Evolutionary conservation across 192 early-diverging fungal species (phyloP).

Genomic region (Coemansia sp.): DNA sequence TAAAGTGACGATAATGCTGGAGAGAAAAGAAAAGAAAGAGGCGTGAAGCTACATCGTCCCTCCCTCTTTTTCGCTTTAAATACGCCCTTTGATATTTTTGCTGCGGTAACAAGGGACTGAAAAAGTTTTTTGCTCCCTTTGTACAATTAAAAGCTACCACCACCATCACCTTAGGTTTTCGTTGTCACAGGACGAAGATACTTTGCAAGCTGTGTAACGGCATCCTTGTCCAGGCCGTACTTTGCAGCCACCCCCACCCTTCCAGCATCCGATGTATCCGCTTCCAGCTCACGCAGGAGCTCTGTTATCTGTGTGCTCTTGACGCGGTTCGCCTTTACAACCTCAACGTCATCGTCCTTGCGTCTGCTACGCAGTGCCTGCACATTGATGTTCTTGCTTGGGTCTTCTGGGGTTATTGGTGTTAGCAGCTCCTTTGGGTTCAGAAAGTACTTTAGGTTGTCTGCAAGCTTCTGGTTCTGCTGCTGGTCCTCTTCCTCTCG

Average conservation of each 20-base stretch:
- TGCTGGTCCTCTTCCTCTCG: conserved; percentile 4
- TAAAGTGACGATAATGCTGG: background rate
- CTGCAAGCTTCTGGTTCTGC: conserved; percentile 10
- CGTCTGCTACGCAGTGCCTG: conserved; percentile 32
- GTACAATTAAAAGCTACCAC: too few relatives aligned
- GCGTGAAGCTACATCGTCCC: too few relatives aligned
- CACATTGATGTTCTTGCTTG: conserved; percentile 39
- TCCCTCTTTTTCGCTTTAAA: too few relatives aligned
- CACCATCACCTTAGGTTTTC: background rate
- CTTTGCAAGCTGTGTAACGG: conserved; percentile 4
- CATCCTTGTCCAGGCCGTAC: conserved; percentile 20
- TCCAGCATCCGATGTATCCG: too few relatives aligned
- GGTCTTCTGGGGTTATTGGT: conserved; percentile 28
- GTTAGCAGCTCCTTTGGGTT: conserved; percentile 39
- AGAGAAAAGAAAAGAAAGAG: background rate
- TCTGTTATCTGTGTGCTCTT: conserved; percentile 8
- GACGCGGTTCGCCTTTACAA: conserved; percentile 6
- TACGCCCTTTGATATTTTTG: too few relatives aligned
- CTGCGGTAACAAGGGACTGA: conserved; percentile 2
- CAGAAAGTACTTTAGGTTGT: conserved; percentile 45
- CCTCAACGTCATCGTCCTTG: conserved; percentile 12
- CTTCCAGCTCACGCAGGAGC: conserved; percentile 10
- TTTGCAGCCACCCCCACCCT: conserved; percentile 11
- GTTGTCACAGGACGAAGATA: conserved; percentile 9
- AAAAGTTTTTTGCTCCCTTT: too few relatives aligned